Conservation (phyloP, 2,329 filamentous ascomycete species). For the Arthroderma sp. region DNA sequence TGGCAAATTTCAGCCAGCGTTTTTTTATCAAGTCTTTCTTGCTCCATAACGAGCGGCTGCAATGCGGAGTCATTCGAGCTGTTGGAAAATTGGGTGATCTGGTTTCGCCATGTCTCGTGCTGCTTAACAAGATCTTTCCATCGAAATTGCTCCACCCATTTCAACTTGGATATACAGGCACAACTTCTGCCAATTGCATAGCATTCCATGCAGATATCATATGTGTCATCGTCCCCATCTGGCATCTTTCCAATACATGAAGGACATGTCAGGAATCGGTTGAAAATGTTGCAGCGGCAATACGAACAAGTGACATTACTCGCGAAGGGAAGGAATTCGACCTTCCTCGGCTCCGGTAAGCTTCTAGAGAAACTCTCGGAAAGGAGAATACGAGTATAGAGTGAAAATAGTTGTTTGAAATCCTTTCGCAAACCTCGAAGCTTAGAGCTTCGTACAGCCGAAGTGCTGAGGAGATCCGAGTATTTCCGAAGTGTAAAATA, state of each 20-base stretch:
- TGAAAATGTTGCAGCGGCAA: conserved; percentile 93
- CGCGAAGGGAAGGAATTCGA: conserved; percentile 71
- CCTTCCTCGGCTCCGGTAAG: conserved; percentile 47
- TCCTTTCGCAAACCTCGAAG: conserved; percentile 64
- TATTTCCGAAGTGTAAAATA: conserved; percentile 82
- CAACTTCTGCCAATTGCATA: conserved; percentile 96
- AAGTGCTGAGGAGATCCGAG: conserved; percentile 41
- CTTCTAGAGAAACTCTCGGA: conserved; percentile 72
- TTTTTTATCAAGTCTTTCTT: conserved; percentile 55
- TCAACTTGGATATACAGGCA: conserved; percentile 68
- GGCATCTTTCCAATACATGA: conserved; percentile 58
- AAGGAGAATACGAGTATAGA: conserved; percentile 67
- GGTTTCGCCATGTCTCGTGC: conserved; percentile 70
- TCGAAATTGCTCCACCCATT: conserved; percentile 85
- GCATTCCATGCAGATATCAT: conserved; percentile 96
- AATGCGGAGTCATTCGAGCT: conserved; percentile 56
- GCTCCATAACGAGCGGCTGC: conserved; percentile 49
- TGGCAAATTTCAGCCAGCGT: conserved; percentile 88
- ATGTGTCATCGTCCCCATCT: conserved; percentile 65
- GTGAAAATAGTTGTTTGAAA: conserved; percentile 63
- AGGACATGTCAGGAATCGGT: conserved; percentile 86
- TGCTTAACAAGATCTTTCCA: conserved; percentile 66
- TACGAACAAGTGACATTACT: conserved; percentile 92
- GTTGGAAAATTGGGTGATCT: conserved; percentile 60
- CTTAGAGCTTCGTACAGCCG: conserved; percentile 39